Percentiles rank a stretch among this genome's conserved stretches.
These are phyloP conservation scores for Xylariaceae sp. DNA, from an alignment of 2,329 filamentous ascomycete genomes.

Conservation along the genomic window DNA sequence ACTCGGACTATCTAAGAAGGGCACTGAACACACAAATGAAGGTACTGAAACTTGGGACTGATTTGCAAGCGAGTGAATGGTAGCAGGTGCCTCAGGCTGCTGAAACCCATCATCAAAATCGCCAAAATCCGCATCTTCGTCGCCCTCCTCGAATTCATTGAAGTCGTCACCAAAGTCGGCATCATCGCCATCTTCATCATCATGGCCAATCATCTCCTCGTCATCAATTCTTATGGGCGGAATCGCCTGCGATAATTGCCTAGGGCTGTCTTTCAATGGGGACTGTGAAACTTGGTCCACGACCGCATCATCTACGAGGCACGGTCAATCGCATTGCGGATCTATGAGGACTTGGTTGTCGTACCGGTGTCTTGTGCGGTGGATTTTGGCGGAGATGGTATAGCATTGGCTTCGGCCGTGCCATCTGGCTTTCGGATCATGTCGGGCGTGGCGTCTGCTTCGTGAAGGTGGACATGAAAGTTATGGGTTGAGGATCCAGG, in stretches of 20 bases:
- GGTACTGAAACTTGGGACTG: slow-evolving; percentile 35
- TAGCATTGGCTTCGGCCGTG: slow-evolving; percentile 29
- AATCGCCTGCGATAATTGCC: slow-evolving; percentile 27
- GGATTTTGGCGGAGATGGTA: slow-evolving; percentile 25
- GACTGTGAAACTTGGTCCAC: slow-evolving; percentile 26
- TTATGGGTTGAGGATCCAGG: slow-evolving; percentile 41
- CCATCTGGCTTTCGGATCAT: slow-evolving; percentile 41
- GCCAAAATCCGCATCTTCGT: slow-evolving; percentile 54
- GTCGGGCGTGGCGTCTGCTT: slow-evolving; percentile 52
- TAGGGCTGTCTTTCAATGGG: slow-evolving; percentile 24
- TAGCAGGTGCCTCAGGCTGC: slow-evolving; percentile 41
- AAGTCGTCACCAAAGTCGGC: slow-evolving; percentile 58
- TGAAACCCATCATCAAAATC: slow-evolving; percentile 74
- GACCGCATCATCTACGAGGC: slow-evolving; percentile 32
- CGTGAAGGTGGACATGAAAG: slow-evolving; percentile 43
- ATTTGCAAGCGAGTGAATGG: slow-evolving; percentile 29
- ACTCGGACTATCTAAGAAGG: slow-evolving; percentile 28
- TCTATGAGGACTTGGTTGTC: slow-evolving; percentile 34
- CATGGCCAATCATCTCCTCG: slow-evolving; percentile 30
- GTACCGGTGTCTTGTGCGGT: slow-evolving; percentile 33
- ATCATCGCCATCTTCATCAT: slow-evolving; percentile 24
- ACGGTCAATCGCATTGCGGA: slow-evolving; percentile 34
- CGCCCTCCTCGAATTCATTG: slow-evolving; percentile 60
- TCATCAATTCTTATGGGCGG: slow-evolving; percentile 24
- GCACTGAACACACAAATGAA: slow-evolving; percentile 42